Evolutionary conservation across 208 protist genomes (phyloP).

Genomic region (Leishmania aethiopica): DNA sequence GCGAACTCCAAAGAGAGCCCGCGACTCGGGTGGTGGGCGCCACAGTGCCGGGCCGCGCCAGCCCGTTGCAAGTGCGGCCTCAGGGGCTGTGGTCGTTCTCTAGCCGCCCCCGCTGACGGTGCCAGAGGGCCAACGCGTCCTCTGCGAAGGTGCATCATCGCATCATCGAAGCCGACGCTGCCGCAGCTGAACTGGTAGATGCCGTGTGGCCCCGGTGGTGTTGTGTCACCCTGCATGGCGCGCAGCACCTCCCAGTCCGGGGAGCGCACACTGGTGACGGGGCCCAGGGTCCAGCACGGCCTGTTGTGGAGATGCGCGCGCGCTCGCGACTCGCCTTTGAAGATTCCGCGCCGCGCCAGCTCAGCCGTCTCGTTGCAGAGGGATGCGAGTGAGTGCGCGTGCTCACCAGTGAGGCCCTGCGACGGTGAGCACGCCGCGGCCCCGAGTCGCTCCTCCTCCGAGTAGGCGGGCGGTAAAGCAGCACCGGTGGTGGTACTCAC

Average conservation of each 20-base stretch:
- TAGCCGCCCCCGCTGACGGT: not conserved
- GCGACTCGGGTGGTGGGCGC: not conserved
- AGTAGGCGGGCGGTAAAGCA: not conserved
- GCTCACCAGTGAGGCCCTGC: not conserved
- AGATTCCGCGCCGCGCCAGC: not conserved
- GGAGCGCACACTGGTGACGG: slow-evolving; percentile 1
- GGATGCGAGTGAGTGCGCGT: not conserved
- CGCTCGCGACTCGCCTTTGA: not conserved
- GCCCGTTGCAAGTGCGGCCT: not conserved
- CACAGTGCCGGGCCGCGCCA: too few relatives aligned
- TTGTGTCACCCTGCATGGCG: not conserved
- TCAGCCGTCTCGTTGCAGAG: slow-evolving; percentile 1
- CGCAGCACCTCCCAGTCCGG: slow-evolving; percentile 10
- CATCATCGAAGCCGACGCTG: slow-evolving; percentile 4
- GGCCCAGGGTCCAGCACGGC: not conserved
- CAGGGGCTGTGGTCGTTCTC: not conserved
- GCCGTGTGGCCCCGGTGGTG: not conserved
- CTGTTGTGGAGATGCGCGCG: not conserved
- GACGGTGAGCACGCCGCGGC: not conserved
- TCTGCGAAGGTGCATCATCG: not conserved
- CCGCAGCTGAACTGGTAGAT: slow-evolving; percentile 5
- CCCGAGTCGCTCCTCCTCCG: not conserved
- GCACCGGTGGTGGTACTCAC: not conserved
- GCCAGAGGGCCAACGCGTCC: not conserved
- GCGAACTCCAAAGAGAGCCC: not conserved